Evolutionary conservation across 768 basidiomycete species (phyloP).

Genomic region (Rubroboletus satanas): DNA sequence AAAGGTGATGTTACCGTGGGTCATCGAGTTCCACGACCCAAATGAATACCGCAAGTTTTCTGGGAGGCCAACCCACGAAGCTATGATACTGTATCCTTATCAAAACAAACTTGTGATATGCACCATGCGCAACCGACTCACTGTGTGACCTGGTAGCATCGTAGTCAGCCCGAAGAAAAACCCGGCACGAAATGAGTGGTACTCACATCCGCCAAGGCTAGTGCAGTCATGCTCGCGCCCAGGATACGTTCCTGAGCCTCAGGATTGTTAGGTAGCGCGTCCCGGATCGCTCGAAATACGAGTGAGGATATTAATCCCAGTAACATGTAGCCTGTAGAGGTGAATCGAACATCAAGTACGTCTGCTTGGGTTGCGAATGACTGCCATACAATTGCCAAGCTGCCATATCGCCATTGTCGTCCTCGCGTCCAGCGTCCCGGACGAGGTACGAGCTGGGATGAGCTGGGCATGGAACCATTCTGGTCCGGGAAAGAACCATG

Average conservation of each 20-base stretch:
- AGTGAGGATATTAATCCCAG: slow-evolving; percentile 62
- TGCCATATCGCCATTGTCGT: slow-evolving; percentile 65
- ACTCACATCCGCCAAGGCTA: slow-evolving; percentile 70
- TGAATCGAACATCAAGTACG: neutral
- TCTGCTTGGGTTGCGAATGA: neutral
- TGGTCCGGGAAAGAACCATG: slow-evolving; percentile 57
- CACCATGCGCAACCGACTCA: slow-evolving; percentile 31
- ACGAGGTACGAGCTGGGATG: slow-evolving; percentile 41
- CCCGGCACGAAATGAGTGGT: neutral
- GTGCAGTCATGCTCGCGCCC: slow-evolving; percentile 56
- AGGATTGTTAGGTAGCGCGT: slow-evolving; percentile 53
- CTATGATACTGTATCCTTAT: slow-evolving; percentile 45
- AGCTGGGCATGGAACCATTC: slow-evolving; percentile 66
- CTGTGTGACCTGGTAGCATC: slow-evolving; percentile 51
- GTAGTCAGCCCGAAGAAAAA: neutral
- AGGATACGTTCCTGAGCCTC: slow-evolving; percentile 65
- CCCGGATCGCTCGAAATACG: slow-evolving; percentile 63
- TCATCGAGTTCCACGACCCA: slow-evolving; percentile 63
- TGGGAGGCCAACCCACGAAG: slow-evolving; percentile 58
- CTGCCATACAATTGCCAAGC: slow-evolving; percentile 55
- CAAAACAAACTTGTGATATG: neutral
- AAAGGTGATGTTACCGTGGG: slow-evolving; percentile 73
- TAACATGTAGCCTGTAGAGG: slow-evolving; percentile 51
- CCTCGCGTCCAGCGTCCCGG: slow-evolving; percentile 40
- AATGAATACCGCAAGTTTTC: slow-evolving; percentile 47